Conservation (phyloP, 2,329 filamentous ascomycete genomes). For the Fusarium liriodendri region DNA sequence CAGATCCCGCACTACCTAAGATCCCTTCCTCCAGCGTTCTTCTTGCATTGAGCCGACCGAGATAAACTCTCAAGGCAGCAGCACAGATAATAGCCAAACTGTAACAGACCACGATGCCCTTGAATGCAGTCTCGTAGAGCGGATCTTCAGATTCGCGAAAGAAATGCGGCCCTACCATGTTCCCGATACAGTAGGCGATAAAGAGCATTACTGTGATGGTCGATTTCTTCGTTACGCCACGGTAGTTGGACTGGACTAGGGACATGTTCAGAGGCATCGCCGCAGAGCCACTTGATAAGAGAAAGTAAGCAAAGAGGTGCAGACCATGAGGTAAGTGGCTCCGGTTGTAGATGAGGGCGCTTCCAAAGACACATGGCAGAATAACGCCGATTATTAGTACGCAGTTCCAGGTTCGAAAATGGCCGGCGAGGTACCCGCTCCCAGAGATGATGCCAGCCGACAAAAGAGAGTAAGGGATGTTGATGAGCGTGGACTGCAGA, state of each 20-base stretch:
- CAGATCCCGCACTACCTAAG: constrained; percentile 55
- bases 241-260: constrained; percentile 66
- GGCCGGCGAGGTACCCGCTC: constrained; percentile 63
- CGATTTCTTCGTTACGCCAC: constrained; percentile 70
- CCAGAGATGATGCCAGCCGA: constrained; percentile 59
- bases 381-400: constrained; percentile 63
- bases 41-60: constrained; percentile 57
- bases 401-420: constrained; percentile 63
- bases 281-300: constrained; percentile 64
- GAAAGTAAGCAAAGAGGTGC: constrained; percentile 68
- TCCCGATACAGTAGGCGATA: constrained; percentile 66
- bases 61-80: constrained; percentile 58
- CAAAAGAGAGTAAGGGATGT: constrained; percentile 68
- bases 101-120: constrained; percentile 68
- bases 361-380: constrained; percentile 62
- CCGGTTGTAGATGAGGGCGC: constrained; percentile 64
- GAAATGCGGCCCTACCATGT: constrained; percentile 67
- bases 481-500: constrained; percentile 66
- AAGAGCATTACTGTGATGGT: constrained; percentile 68
- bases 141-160: constrained; percentile 63
- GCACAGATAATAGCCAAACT: constrained; percentile 59
- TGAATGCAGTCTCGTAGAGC: constrained; percentile 64
- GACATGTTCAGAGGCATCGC: constrained; percentile 67
- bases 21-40: constrained; percentile 58
- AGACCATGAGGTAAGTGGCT: constrained; percentile 53